Evolutionary conservation across 2,329 filamentous ascomycete species (phyloP), one percentile per base, ranked within the genome.

Genomic region (Polytolypa hystricis): DNA sequence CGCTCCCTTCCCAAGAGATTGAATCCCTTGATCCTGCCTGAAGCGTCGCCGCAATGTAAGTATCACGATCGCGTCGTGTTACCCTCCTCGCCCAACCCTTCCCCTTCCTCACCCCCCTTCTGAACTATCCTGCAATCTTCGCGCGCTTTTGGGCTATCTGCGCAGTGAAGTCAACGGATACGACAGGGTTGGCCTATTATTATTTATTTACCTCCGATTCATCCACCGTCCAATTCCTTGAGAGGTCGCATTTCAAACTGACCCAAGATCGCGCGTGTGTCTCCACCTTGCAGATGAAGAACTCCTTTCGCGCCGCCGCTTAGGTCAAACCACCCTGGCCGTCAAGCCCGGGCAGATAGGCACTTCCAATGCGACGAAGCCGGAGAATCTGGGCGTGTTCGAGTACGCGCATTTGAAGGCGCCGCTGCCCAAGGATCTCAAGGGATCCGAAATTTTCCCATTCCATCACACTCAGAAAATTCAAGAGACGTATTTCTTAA

Each of bases 391-490:
- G 42, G 85, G 84, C 35, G 77, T 80, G 31, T 94, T 98, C 57
- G 91, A 96, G 62, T 98, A 98, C 61, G 89, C 87, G 46, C 91
- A 98, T 58, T 71, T 98, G 33, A 82, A 89, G 54, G 89, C 87
- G 42, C 89, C 91, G 10, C 67, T 98, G 31, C 91, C 91, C 33
- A 91, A 87, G 61, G 86, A 91, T 46, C 79, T 96, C 48, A 76
- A 79, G 42, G 73, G 72, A 18, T 94, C 87, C 4, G 91, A 91
- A 54, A 93, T 98, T 52, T 96, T 96, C 68, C 81, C 84, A 53
- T 80, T 79, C 41, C 79, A 79, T 56, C 60, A 64, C 7, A 65
- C 71, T 37, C 59, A 68, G 42, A 61, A 68, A 44, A 73, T 68
- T 42, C 89, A 91, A 4, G 85, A 85, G 57, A 91, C 84, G 48